Base-by-base conservation (phyloP, 2,329 filamentous ascomycete genomes). In the Fusarium incarnatum region DNA sequence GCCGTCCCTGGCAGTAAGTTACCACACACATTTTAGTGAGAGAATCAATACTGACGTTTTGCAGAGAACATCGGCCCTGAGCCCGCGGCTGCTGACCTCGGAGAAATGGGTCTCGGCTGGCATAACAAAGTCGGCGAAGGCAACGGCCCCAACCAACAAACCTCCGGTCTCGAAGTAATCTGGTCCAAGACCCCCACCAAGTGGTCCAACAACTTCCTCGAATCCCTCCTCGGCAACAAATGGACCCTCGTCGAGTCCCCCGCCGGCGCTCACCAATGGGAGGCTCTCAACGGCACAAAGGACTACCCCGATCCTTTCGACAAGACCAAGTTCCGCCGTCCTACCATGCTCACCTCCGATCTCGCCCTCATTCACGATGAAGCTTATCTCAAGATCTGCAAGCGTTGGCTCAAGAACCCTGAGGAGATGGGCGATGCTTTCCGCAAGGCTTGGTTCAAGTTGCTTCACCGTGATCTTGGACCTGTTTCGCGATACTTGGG, bases 401-500 rank as follows among this genome's bases (percentile, higher is more conserved):
- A 89, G 56, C 87, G 85, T 74, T 94, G 89, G 86, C 82, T 91
- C 48, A 87, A 89, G 71, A 82, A 94, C 81, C 90, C 90, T 3
- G 85, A 91, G 47, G 81, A 92, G 83, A 85, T 94, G 41, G 85
- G 85, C 56, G 88, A 93, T 65, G 89, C 87, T 11, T 94, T 94
- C 76, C 84, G 86, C 23, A 87, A 88, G 52, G 92, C 92, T 16
- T 94, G 92, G 92, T 94, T 93, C 87, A 94, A 94, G 88, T 87
- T 94, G 44, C 84, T 92, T 34, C 92, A 94, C 83, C 91, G 92
- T 82, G 92, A 94, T 78, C 87, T 94, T 82, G 92, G 92, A 18
- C 92, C 92, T 45, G 83, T 87, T 56, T 78, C 85, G 25, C 91
- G 90, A 77, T 94, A 92, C 84, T 76, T 94, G 48, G 92, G 92